phyloP scores from a whole-genome alignment of 1,284 basidiomycete species.

The Golubevia pallescens region DNA sequence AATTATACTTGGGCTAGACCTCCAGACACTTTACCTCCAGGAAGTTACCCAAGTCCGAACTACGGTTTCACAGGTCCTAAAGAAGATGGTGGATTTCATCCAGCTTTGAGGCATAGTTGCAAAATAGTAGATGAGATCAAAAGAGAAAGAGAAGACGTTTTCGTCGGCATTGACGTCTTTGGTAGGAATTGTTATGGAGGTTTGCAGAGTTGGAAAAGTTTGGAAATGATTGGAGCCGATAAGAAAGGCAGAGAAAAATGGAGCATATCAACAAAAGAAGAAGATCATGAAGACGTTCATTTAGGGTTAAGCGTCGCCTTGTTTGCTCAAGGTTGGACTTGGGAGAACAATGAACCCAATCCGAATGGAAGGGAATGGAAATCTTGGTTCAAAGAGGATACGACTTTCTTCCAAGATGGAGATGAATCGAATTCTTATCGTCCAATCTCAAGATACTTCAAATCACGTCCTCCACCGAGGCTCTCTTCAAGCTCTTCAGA shows the following conservation, averaged over 20 bases:
- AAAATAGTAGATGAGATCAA: conserved; percentile 25
- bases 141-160: conserved; percentile 18
- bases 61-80: conserved; percentile 17
- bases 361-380: conserved; percentile 20
- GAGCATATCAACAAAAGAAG: no score
- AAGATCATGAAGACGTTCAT: not conserved
- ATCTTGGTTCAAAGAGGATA: conserved; percentile 42
- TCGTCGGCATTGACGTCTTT: conserved; percentile 51
- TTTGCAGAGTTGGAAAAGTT: conserved; percentile 26
- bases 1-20: conserved; percentile 52
- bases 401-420: conserved; percentile 17
- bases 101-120: conserved; percentile 23
- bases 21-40: conserved; percentile 23
- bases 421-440: conserved; percentile 2
- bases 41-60: conserved; percentile 13
- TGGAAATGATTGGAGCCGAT: conserved; percentile 38
- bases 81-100: conserved; percentile 24
- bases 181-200: conserved; percentile 50
- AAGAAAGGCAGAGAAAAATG: not conserved
- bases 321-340: conserved; percentile 56
- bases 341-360: conserved; percentile 34
- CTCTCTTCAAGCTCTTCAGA: not conserved
- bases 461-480: conserved; percentile 6
- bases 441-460: conserved; percentile 14
- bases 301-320: conserved; percentile 41